Conservation (phyloP, 2,329 filamentous ascomycete genomes). For the Pseudogymnoascus sp. region DNA sequence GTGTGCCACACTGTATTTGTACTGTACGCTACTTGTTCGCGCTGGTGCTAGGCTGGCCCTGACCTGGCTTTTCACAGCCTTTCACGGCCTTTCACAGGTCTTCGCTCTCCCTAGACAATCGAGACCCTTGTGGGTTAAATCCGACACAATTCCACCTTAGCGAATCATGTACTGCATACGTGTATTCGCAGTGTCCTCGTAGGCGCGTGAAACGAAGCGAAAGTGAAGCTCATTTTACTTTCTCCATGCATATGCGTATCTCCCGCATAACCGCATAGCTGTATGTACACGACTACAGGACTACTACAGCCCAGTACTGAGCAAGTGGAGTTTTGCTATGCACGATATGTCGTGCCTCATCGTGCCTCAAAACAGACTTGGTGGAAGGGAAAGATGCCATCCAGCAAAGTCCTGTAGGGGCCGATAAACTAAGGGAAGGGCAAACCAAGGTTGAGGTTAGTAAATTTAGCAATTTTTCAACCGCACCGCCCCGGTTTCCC, state of each 20-base stretch:
- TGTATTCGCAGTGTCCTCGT: not conserved
- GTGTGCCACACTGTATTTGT: not conserved
- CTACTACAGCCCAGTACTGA: not conserved
- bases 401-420: not conserved
- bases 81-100: not conserved
- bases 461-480: slow-evolving; percentile 7
- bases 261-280: slow-evolving; percentile 5
- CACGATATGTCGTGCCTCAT: not conserved
- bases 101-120: not conserved
- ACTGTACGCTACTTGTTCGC: not conserved
- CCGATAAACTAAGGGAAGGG: not conserved
- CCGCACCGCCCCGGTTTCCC: not conserved
- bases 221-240: slow-evolving; percentile 5
- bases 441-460: not conserved
- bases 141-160: not conserved
- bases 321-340: not conserved
- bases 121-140: not conserved
- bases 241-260: slow-evolving; percentile 2
- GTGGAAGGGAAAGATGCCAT: not conserved
- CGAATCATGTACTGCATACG: not conserved
- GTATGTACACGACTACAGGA: not conserved
- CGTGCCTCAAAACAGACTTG: not conserved
- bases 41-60: not conserved
- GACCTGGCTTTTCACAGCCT: not conserved
- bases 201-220: slow-evolving; percentile 2